Percentiles rank a stretch among this genome's conserved stretches.
Conservation (phyloP, 768 basidiomycete genomes). For the Trametes villosa region DNA sequence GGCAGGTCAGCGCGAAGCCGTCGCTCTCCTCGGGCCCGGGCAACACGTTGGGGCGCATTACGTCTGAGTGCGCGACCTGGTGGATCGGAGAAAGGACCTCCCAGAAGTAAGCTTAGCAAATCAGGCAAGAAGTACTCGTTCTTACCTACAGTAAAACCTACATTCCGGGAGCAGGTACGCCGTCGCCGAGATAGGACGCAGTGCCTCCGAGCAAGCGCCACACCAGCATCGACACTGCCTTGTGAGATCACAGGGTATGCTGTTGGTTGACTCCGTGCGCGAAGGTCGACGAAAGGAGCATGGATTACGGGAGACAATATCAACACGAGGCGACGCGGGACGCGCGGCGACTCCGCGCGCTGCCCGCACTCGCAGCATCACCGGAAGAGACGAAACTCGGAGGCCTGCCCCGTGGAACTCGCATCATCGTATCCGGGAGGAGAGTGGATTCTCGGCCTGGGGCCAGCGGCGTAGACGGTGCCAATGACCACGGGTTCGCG, state of each 20-base stretch:
- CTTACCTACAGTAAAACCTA: neutral
- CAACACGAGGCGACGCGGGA: constrained; percentile 9
- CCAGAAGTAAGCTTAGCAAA: neutral
- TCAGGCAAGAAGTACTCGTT: neutral
- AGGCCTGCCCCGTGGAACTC: constrained; percentile 17
- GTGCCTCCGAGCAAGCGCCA: neutral
- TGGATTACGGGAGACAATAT: neutral
- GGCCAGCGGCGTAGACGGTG: constrained; percentile 18
- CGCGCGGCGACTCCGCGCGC: neutral
- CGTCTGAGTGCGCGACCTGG: neutral
- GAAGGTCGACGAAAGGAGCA: neutral
- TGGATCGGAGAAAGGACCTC: neutral
- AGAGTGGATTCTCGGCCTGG: constrained; percentile 17
- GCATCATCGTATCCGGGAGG: constrained; percentile 25
- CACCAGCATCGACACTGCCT: neutral
- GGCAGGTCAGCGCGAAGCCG: neutral
- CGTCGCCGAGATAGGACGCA: neutral
- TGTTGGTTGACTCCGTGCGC: neutral
- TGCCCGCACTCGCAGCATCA: neutral
- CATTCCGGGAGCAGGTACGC: neutral
- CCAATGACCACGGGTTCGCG: constrained; percentile 20
- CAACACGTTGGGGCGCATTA: neutral
- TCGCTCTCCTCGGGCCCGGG: neutral
- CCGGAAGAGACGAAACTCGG: constrained; percentile 18
- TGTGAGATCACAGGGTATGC: neutral